Evolutionary conservation across 2,329 filamentous ascomycete genomes (phyloP).

Genomic region (Alternaria conjuncta): DNA sequence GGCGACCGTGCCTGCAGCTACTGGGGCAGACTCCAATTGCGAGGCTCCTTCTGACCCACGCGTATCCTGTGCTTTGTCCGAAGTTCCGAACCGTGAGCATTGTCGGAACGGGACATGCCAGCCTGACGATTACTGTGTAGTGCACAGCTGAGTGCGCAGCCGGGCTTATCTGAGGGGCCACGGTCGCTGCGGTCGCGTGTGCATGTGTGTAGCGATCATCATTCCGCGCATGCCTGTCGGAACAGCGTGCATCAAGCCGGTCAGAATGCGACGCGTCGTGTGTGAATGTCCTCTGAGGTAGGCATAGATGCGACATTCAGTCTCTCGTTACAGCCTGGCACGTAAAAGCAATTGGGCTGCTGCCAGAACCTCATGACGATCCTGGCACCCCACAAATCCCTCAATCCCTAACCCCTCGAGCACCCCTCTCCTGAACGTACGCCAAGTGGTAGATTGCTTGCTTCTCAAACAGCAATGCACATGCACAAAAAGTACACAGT

Average conservation of each 20-base stretch:
- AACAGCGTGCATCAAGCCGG: slow-evolving; percentile 3
- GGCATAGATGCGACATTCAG: background rate
- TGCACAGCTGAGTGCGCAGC: background rate
- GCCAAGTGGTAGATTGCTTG: slow-evolving; percentile 1
- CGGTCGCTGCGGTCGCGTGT: slow-evolving; percentile 3
- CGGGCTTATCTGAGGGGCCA: slow-evolving; percentile 9
- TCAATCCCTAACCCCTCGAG: background rate
- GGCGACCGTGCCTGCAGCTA: slow-evolving; percentile 10
- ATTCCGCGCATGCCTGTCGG: background rate
- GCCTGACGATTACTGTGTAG: background rate
- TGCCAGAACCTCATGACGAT: background rate
- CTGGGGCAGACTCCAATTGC: slow-evolving; percentile 21
- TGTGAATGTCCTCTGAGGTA: background rate
- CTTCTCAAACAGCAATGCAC: slow-evolving; percentile 1
- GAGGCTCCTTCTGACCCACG: slow-evolving; percentile 21
- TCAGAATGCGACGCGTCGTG: background rate
- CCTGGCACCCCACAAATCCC: background rate
- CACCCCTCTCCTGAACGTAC: background rate
- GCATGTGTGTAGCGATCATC: slow-evolving; percentile 8
- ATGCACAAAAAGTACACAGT: slow-evolving; percentile 8
- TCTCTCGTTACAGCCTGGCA: background rate
- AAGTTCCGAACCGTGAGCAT: slow-evolving; percentile 2
- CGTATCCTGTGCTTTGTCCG: slow-evolving; percentile 16
- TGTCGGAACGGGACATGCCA: slow-evolving; percentile 3
- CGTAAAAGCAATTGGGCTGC: background rate